Percentiles rank a stretch among this genome's conserved stretches.
phyloP scores from a whole-genome alignment of 169 alveolate species.

The Blepharisma undulans region DNA sequence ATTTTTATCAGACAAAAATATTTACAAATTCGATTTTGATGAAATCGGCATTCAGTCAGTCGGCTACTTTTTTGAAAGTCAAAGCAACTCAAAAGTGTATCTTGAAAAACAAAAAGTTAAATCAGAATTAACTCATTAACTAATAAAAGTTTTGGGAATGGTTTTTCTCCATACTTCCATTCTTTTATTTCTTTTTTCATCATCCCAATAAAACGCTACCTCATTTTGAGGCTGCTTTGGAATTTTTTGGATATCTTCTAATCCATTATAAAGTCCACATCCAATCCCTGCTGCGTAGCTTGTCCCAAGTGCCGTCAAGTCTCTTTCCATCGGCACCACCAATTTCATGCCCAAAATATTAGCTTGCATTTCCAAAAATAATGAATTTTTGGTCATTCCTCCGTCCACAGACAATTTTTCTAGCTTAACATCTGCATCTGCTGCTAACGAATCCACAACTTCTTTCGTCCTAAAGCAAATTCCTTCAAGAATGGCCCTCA shows the following conservation, averaged over 20 bases:
- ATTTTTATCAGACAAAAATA: background rate
- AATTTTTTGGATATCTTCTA: background rate
- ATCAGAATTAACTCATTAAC: background rate
- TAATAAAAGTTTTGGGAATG: background rate
- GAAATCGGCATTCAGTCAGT: background rate
- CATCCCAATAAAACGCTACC: background rate
- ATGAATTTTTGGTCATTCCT: conserved; percentile 87
- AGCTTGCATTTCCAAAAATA: conserved; percentile 82
- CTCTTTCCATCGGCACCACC: conserved; percentile 63
- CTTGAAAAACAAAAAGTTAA: background rate
- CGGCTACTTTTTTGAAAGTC: background rate
- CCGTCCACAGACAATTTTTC: conserved; percentile 90
- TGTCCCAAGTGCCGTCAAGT: conserved; percentile 90
- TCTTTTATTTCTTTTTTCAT: background rate
- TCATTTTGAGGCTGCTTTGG: background rate
- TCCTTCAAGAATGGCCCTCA: conserved; percentile 90
- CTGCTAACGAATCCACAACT: conserved; percentile 66
- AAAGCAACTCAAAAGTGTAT: background rate
- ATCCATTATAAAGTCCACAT: background rate
- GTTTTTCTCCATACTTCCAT: background rate
- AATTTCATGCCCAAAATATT: conserved; percentile 78
- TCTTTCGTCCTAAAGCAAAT: conserved; percentile 88
- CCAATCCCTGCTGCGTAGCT: conserved; percentile 90
- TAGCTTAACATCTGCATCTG: conserved; percentile 53
- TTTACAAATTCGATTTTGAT: background rate